phyloP scores from a whole-genome alignment of 352 stramenopile genomes.

The Discostella stelligera region DNA sequence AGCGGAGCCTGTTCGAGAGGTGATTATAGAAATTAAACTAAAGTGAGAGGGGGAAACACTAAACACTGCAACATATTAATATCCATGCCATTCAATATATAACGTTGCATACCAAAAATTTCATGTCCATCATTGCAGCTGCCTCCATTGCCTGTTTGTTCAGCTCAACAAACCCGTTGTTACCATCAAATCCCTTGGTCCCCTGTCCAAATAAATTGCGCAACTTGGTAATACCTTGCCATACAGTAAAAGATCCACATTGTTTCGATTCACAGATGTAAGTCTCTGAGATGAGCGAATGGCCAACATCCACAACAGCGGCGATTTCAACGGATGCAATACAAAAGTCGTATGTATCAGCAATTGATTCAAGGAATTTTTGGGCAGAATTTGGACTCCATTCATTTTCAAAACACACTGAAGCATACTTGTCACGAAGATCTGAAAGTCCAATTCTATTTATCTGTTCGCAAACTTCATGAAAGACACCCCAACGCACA shows the following conservation, averaged over 20 bases:
- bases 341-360: not conserved
- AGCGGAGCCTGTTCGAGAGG: too few species aligned
- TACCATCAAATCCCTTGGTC: conserved; percentile 1
- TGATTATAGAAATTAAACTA: not conserved
- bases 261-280: conserved; percentile 11
- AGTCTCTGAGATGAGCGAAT: not conserved
- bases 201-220: conserved; percentile 2
- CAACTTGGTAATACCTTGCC: conserved; percentile 8
- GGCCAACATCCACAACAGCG: conserved; percentile 17
- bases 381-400: too few species aligned
- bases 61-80: too few species aligned
- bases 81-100: too few species aligned
- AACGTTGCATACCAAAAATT: not conserved
- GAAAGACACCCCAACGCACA: too few species aligned
- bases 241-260: conserved; percentile 13
- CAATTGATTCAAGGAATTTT: too few species aligned
- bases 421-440: too few species aligned
- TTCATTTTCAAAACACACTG: too few species aligned
- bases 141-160: conserved; percentile 2
- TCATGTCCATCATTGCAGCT: conserved; percentile 2
- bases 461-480: too few species aligned
- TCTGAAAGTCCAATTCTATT: too few species aligned
- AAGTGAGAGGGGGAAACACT: not conserved
- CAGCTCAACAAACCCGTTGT: conserved; percentile 14
- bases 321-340: conserved; percentile 3